Percentiles rank a stretch among this genome's conserved stretches.
phyloP scores from a whole-genome alignment of 164 flowering plant species.

The Houttuynia cordata region DNA sequence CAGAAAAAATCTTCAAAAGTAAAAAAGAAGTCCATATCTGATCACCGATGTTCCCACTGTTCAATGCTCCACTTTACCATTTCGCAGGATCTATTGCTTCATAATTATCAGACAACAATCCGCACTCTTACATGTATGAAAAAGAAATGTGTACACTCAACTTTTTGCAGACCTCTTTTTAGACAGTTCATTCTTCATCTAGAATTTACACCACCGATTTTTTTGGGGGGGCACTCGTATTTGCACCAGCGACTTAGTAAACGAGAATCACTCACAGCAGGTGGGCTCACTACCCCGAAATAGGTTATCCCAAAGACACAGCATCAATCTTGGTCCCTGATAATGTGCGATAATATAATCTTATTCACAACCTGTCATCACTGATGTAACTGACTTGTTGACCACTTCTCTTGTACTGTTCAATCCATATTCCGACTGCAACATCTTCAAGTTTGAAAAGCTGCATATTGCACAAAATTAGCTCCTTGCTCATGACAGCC shows the following conservation, averaged over 20 bases:
- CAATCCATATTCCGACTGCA: constrained; percentile 93
- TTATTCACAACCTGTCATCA: constrained; percentile 65
- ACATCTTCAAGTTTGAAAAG: constrained; percentile 91
- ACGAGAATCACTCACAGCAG: constrained; percentile 53
- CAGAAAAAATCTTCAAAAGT: too few species aligned
- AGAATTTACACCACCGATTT: too few species aligned
- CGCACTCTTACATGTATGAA: too few species aligned
- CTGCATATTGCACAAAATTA: constrained; percentile 18
- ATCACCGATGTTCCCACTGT: too few species aligned
- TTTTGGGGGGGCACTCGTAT: too few species aligned
- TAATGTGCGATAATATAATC: constrained; percentile 79
- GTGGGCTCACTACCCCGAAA: constrained; percentile 43
- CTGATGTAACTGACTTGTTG: constrained; percentile 40
- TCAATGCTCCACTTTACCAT: too few species aligned
- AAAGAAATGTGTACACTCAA: too few species aligned
- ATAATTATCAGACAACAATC: too few species aligned
- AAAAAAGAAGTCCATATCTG: too few species aligned
- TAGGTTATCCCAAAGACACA: constrained; percentile 88
- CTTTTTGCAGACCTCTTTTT: too few species aligned
- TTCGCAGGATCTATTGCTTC: too few species aligned
- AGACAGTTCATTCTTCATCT: too few species aligned
- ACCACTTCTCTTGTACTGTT: constrained; percentile 41
- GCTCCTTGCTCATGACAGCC: neutral
- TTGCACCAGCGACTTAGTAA: neutral
- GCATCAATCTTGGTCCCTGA: constrained; percentile 62